A percentile compares a stretch with the other conserved stretches of the same genome.
Evolutionary conservation across 2,329 filamentous ascomycete species (phyloP).

Genomic region (Fusarium sp.): DNA sequence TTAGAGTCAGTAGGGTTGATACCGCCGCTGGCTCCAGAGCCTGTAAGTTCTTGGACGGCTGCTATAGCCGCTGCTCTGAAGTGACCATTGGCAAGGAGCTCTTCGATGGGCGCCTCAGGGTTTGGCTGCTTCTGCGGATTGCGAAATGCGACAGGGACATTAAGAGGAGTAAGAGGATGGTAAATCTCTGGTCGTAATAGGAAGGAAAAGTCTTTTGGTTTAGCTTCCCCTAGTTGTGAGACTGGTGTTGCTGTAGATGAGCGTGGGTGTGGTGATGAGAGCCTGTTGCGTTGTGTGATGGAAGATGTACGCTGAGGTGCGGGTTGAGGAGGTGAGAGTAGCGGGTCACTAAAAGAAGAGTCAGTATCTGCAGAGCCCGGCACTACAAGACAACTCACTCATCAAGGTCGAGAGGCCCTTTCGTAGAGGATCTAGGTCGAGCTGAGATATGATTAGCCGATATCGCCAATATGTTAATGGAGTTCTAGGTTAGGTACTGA

Average conservation of each 20-base stretch:
- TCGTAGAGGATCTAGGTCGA: slow-evolving; percentile 77
- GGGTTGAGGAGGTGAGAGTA: slow-evolving; percentile 49
- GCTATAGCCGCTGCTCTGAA: slow-evolving; percentile 83
- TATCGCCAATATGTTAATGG: background rate
- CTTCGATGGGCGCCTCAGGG: slow-evolving; percentile 72
- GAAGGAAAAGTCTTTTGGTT: slow-evolving; percentile 79
- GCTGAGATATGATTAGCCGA: slow-evolving; percentile 54
- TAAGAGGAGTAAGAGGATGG: slow-evolving; percentile 78
- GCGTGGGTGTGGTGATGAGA: slow-evolving; percentile 44
- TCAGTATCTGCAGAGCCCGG: slow-evolving; percentile 1
- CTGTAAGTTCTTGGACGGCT: slow-evolving; percentile 71
- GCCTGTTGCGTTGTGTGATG: slow-evolving; percentile 39
- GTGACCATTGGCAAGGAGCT: slow-evolving; percentile 77
- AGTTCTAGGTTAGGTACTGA: background rate
- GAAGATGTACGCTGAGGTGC: slow-evolving; percentile 32
- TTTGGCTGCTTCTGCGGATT: slow-evolving; percentile 73
- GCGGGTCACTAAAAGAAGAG: slow-evolving; percentile 41
- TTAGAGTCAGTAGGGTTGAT: slow-evolving; percentile 68
- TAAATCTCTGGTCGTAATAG: slow-evolving; percentile 85
- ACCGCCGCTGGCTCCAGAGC: slow-evolving; percentile 57
- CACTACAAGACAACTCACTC: slow-evolving; percentile 67
- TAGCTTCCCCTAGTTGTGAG: slow-evolving; percentile 49
- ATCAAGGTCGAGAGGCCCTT: slow-evolving; percentile 80
- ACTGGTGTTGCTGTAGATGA: slow-evolving; percentile 47
- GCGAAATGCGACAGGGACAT: slow-evolving; percentile 74